Evolutionary conservation across 805 yeast genomes (phyloP).

Genomic region (Blastobotrys americana): DNA sequence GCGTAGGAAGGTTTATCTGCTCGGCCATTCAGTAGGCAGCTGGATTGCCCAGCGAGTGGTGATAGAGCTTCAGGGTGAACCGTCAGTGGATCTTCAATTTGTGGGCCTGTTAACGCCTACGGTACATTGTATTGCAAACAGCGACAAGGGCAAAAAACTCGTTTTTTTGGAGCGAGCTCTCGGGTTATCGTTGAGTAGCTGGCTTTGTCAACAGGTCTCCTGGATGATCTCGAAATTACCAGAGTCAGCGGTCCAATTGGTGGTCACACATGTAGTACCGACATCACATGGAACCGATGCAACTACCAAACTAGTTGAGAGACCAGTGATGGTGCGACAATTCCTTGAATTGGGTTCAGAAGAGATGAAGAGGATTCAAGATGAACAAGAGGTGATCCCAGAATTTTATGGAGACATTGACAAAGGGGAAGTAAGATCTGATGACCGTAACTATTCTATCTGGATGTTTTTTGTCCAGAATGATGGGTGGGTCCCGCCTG

Average conservation of each 20-base stretch:
- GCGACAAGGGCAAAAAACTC: slow-evolving; percentile 36
- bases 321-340: slow-evolving; percentile 44
- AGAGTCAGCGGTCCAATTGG: slow-evolving; percentile 27
- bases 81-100: slow-evolving; percentile 33
- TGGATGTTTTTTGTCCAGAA: slow-evolving; percentile 53
- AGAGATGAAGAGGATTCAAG: slow-evolving; percentile 48
- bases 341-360: slow-evolving; percentile 49
- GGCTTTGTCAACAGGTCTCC: slow-evolving; percentile 20
- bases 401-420: slow-evolving; percentile 46
- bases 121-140: slow-evolving; percentile 48
- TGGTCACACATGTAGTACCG: slow-evolving; percentile 10
- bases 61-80: slow-evolving; percentile 20
- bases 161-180: slow-evolving; percentile 12
- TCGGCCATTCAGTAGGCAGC: slow-evolving; percentile 71
- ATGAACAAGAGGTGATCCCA: slow-evolving; percentile 34
- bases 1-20: slow-evolving; percentile 21
- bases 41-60: slow-evolving; percentile 53
- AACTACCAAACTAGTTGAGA: slow-evolving; percentile 37
- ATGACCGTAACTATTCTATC: slow-evolving; percentile 33
- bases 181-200: slow-evolving; percentile 12
- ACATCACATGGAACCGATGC: slow-evolving; percentile 35
- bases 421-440: too few relatives aligned
- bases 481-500: slow-evolving; percentile 60
- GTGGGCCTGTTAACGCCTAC: slow-evolving; percentile 68
- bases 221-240: slow-evolving; percentile 23